A percentile compares a stretch with the other conserved stretches of the same genome.
These are phyloP conservation scores for Cladosporium sp. DNA, from an alignment of 2,329 filamentous ascomycete genomes.

Conservation along the genomic window DNA sequence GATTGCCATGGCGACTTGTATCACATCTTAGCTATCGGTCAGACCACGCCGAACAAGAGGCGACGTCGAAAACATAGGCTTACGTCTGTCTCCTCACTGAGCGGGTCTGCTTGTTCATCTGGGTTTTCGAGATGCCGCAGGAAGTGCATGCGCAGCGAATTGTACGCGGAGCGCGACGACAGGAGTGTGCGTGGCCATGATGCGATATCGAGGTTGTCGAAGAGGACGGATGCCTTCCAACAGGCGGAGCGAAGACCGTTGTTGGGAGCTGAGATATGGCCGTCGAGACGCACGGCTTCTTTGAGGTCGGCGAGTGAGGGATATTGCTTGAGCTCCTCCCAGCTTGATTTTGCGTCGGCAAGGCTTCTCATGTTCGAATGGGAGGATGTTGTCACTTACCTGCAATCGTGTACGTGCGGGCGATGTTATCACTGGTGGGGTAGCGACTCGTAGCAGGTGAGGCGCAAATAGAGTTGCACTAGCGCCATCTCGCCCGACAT, in stretches of 20 bases:
- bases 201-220: slow-evolving; percentile 59
- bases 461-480: not conserved
- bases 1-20: slow-evolving; percentile 75
- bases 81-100: slow-evolving; percentile 76
- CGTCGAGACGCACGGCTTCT: slow-evolving; percentile 27
- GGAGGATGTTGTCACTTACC: not conserved
- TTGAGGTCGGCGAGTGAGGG: slow-evolving; percentile 27
- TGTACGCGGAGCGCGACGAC: slow-evolving; percentile 70
- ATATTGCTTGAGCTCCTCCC: slow-evolving; percentile 29
- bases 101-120: slow-evolving; percentile 77
- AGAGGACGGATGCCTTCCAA: slow-evolving; percentile 90
- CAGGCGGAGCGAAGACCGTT: slow-evolving; percentile 75
- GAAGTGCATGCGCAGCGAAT: slow-evolving; percentile 67
- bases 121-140: slow-evolving; percentile 80
- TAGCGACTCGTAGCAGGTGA: not conserved
- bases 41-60: slow-evolving; percentile 20
- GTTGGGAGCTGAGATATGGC: slow-evolving; percentile 12
- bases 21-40: slow-evolving; percentile 41
- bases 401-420: too few species aligned
- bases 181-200: slow-evolving; percentile 66
- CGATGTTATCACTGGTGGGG: too few species aligned
- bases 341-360: slow-evolving; percentile 27
- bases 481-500: not conserved
- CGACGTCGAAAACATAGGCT: slow-evolving; percentile 18
- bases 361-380: slow-evolving; percentile 30